Percentiles rank a stretch among this genome's conserved stretches.
Conservation (phyloP, 805 yeast species). For the Yamadazyma ubonensis region DNA sequence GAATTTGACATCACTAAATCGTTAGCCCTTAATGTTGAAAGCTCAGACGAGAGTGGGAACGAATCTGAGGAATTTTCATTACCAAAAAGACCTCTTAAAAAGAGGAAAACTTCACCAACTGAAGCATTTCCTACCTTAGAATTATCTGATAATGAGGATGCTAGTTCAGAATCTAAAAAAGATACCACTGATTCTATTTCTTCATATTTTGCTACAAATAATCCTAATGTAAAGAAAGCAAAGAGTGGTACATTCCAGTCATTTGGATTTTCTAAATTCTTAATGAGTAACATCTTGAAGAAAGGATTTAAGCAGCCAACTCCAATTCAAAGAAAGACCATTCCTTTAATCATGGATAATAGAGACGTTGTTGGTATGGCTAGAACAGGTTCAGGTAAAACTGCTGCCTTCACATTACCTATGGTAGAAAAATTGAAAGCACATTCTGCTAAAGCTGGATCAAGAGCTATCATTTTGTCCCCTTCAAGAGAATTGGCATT, state of each 20-base stretch:
- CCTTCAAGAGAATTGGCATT: conserved; percentile 96
- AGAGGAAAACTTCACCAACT: conserved; percentile 23
- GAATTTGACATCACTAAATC: conserved; percentile 60
- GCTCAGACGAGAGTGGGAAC: conserved; percentile 23
- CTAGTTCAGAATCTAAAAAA: conserved; percentile 22
- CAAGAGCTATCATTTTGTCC: conserved; percentile 82
- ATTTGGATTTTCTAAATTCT: conserved; percentile 76
- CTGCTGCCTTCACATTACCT: conserved; percentile 94
- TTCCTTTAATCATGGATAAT: conserved; percentile 82
- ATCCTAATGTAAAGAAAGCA: conserved; percentile 53
- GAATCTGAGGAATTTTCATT: background rate
- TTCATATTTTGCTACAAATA: conserved; percentile 40
- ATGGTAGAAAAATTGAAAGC: conserved; percentile 79
- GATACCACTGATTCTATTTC: conserved; percentile 19
- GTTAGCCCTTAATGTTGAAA: conserved; percentile 48
- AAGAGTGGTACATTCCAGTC: conserved; percentile 85
- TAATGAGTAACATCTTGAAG: conserved; percentile 66
- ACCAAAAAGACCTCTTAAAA: conserved; percentile 22
- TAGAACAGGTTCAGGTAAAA: conserved; percentile 97
- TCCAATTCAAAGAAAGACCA: conserved; percentile 95
- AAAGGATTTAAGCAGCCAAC: conserved; percentile 96
- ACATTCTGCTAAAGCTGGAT: conserved; percentile 86
- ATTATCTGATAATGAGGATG: conserved; percentile 50
- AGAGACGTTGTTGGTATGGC: conserved; percentile 99
- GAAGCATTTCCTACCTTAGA: conserved; percentile 50